Base-by-base conservation (phyloP, 805 yeast species). In the Myxozyma vanderwaltii region DNA sequence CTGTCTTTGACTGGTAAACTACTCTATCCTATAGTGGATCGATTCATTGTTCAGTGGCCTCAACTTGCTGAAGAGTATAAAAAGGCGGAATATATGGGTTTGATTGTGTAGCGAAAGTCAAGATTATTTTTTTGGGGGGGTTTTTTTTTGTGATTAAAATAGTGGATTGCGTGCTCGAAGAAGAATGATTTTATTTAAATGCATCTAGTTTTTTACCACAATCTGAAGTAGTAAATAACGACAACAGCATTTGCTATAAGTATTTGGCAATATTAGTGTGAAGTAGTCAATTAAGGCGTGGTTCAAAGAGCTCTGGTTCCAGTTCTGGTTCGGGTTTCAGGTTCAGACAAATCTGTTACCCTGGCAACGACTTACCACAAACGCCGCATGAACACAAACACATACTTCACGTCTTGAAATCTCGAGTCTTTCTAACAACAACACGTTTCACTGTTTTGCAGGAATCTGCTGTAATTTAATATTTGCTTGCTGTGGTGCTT, bases 31-130 rank as follows among this genome's bases (percentile, higher is more conserved):
- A 75, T 94, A 3, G 78, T 85, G 3, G 88, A 90, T 70, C 76
- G 91, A 23, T 88, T 94, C 61, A 69, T 94, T 0, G 98, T 94
- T 7, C 99, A 94, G 71, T 94, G 99, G 99, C 82, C 82, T 27
- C 77, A 78, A 27, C 75, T 94, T 56, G 77, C 79, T 6, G 62
- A 68, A 21, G 69, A 71, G 54, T 85, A 84, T 67, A 73, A 89
- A 56, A 39, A 49, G 21, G 82, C 89, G 1, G 96, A 89, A 68
- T 90, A 82, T 70, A 78, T 82, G 68, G 97, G 97, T 0, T 79
- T 90, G 7, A 75, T 92, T 48, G 90, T 89, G 0, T 89, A 71
- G 72, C 19, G 26, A 23, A 26, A 24, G 23, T 12, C 35, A 15
- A 27, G 3, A 17, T 41, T 31, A 12, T 2, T 23, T 10, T 41